These are phyloP conservation scores for Eruca vesicaria DNA, from an alignment of 441 rosid genomes.

Conservation along the genomic window DNA sequence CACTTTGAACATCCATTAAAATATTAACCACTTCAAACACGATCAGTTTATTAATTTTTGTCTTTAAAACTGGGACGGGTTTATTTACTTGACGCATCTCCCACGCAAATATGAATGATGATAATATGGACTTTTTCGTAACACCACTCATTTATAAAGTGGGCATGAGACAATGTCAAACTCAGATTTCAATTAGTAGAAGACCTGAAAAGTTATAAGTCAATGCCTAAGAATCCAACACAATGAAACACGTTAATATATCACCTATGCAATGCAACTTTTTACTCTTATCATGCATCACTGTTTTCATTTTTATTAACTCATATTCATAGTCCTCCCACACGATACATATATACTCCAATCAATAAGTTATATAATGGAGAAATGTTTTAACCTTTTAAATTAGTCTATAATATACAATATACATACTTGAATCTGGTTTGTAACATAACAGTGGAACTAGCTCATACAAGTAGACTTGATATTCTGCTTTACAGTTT, in stretches of 20 bases:
- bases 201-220: slow-evolving; percentile 14
- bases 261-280: background rate
- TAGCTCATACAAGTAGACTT: background rate
- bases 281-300: background rate
- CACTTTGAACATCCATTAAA: background rate
- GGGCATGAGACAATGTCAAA: slow-evolving; percentile 4
- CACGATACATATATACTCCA: background rate
- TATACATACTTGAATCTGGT: background rate
- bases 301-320: background rate
- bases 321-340: background rate
- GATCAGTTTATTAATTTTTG: background rate
- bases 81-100: background rate
- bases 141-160: slow-evolving; percentile 15
- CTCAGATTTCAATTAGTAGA: slow-evolving; percentile 1
- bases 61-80: background rate
- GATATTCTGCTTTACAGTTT: background rate
- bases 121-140: background rate
- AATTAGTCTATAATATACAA: background rate
- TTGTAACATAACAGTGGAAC: background rate
- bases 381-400: background rate
- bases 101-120: background rate
- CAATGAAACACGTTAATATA: slow-evolving; percentile 17
- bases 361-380: background rate
- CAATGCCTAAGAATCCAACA: slow-evolving; percentile 10
- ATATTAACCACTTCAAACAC: background rate